Evolutionary conservation across 164 flowering plant genomes (phyloP).

Genomic region (Vitis labrusca): DNA sequence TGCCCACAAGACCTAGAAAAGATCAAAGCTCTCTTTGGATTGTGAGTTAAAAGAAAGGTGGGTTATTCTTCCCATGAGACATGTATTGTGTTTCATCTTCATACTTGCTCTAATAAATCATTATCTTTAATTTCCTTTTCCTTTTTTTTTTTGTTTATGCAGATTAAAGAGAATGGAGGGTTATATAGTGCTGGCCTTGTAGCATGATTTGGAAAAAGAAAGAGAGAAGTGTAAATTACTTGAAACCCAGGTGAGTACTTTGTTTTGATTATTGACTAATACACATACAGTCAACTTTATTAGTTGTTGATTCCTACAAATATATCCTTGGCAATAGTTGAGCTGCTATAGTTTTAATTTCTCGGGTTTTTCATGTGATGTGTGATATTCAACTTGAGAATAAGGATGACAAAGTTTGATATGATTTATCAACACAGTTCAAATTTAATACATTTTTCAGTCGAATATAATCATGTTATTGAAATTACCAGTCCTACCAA

Average conservation of each 20-base stretch:
- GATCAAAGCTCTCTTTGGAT: conserved; percentile 28
- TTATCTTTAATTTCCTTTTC: neutral
- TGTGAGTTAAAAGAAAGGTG: conserved; percentile 48
- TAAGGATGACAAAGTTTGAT: no score
- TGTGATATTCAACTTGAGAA: no score
- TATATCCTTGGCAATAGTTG: no score
- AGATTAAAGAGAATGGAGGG: conserved; percentile 53
- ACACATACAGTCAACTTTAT: no score
- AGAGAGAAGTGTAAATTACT: conserved; percentile 48
- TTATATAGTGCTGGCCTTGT: conserved; percentile 18
- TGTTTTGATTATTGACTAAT: neutral
- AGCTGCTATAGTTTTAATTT: no score
- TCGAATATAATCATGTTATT: no score
- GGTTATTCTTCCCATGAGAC: neutral
- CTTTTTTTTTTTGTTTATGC: conserved; percentile 3
- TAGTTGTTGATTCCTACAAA: no score
- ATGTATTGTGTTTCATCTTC: neutral
- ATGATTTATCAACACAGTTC: no score
- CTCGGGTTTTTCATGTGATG: no score
- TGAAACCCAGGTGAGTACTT: conserved; percentile 47
- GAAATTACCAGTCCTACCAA: no score
- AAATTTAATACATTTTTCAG: no score
- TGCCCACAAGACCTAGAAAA: conserved; percentile 18
- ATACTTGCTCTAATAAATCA: neutral
- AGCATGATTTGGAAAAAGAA: conserved; percentile 41